Evolutionary conservation across 208 protist genomes (phyloP).

Genomic region (Entamoeba nuttalli): DNA sequence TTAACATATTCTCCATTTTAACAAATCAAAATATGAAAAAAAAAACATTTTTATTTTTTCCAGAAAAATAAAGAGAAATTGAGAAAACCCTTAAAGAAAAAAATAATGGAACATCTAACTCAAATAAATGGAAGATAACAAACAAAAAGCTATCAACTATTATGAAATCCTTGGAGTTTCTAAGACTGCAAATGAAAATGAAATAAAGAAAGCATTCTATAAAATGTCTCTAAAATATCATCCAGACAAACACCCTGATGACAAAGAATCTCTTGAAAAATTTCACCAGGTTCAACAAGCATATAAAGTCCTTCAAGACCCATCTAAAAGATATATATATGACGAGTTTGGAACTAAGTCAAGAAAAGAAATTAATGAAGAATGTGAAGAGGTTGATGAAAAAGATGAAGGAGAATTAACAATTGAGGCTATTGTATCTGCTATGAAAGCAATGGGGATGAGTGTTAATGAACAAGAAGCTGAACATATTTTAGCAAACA

Average conservation of each 20-base stretch:
- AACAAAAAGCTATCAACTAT: not conserved
- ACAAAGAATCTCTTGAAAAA: not conserved
- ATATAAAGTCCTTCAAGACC: conserved; percentile 8
- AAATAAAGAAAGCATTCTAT: not conserved
- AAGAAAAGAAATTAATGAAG: not conserved
- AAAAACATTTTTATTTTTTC: not conserved
- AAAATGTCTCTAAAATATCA: conserved; percentile 6
- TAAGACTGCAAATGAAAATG: not conserved
- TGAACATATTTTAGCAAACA: not conserved
- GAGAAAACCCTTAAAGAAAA: too few species aligned
- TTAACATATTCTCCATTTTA: not conserved
- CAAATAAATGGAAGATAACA: not conserved
- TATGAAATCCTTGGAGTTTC: not conserved
- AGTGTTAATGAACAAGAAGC: not conserved
- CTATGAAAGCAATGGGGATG: not conserved
- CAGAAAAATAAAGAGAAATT: too few species aligned
- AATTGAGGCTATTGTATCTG: not conserved
- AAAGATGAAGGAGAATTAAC: not conserved
- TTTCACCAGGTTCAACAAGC: not conserved
- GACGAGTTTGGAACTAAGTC: not conserved
- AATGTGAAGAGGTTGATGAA: not conserved
- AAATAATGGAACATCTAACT: too few species aligned
- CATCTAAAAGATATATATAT: not conserved
- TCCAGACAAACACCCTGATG: not conserved
- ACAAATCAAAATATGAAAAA: not conserved